Evolutionary conservation across 2,329 filamentous ascomycete genomes (phyloP).

Genomic region (Graphilbum fragrans): DNA sequence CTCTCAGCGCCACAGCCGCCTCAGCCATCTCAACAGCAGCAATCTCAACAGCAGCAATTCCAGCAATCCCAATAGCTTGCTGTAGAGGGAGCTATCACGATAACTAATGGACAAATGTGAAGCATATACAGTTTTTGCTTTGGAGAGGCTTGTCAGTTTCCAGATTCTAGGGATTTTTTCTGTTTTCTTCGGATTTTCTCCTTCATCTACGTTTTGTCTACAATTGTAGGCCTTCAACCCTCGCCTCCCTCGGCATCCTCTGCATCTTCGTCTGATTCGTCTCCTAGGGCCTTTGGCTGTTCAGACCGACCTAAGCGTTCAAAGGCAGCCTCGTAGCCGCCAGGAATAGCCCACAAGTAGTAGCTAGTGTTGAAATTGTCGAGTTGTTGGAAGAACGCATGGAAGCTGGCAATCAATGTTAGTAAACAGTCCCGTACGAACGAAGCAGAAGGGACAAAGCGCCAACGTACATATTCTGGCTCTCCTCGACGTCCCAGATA

Average conservation of each 20-base stretch:
- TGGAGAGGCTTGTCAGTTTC: too few species aligned
- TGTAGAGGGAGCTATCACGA: too few species aligned
- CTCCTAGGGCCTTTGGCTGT: constrained; percentile 25
- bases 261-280: constrained; percentile 39
- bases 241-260: constrained; percentile 16
- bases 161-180: too few species aligned
- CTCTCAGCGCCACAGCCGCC: constrained; percentile 10
- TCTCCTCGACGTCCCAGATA: constrained; percentile 83
- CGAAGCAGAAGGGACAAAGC: neutral
- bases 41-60: neutral
- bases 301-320: constrained; percentile 29
- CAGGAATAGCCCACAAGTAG: constrained; percentile 64
- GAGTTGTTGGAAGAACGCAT: constrained; percentile 67
- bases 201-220: too few species aligned
- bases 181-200: too few species aligned
- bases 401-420: constrained; percentile 41
- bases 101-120: too few species aligned
- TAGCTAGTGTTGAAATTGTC: constrained; percentile 61
- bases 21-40: neutral
- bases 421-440: neutral
- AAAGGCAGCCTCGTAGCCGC: constrained; percentile 50
- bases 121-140: too few species aligned
- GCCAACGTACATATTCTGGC: constrained; percentile 64
- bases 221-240: constrained; percentile 4
- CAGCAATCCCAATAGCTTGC: neutral